Conservation (phyloP, 169 alveolate species). For the Plasmodium inui region DNA sequence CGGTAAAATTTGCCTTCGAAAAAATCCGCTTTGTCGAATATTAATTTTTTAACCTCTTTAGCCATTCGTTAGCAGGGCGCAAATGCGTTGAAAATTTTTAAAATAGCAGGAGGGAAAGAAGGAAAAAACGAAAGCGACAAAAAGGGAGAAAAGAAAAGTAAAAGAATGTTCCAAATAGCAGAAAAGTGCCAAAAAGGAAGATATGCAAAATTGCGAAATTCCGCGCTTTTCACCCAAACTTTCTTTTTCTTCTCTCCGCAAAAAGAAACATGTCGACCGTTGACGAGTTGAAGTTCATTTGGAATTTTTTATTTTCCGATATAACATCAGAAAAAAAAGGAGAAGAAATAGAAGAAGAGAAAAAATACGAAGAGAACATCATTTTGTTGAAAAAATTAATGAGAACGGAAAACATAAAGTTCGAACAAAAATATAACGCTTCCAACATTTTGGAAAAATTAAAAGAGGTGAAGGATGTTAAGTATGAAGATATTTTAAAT, state of each 20-base stretch:
- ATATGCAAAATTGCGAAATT: neutral
- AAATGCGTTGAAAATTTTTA: neutral
- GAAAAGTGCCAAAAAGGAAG: neutral
- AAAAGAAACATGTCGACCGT: conserved; percentile 50
- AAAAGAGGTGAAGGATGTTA: conserved; percentile 49
- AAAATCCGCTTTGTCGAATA: neutral
- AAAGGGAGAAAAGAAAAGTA: neutral
- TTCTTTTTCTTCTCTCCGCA: neutral
- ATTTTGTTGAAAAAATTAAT: conserved; percentile 59
- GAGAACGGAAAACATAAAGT: conserved; percentile 68
- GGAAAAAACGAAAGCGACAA: neutral
- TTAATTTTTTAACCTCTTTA: neutral
- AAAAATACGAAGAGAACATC: conserved; percentile 57
- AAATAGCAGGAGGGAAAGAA: neutral
- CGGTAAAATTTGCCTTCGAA: neutral
- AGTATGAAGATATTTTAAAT: conserved; percentile 65
- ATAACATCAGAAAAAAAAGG: conserved; percentile 31
- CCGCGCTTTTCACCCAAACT: neutral
- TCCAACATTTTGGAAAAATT: conserved; percentile 53
- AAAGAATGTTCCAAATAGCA: neutral
- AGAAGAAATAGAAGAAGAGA: conserved; percentile 27
- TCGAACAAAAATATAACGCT: conserved; percentile 72
- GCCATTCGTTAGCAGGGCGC: neutral
- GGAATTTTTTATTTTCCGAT: conserved; percentile 68
- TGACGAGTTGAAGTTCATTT: conserved; percentile 67